phyloP scores from a whole-genome alignment of 2,329 filamentous ascomycete species.

The Cladorrhinum sp. region DNA sequence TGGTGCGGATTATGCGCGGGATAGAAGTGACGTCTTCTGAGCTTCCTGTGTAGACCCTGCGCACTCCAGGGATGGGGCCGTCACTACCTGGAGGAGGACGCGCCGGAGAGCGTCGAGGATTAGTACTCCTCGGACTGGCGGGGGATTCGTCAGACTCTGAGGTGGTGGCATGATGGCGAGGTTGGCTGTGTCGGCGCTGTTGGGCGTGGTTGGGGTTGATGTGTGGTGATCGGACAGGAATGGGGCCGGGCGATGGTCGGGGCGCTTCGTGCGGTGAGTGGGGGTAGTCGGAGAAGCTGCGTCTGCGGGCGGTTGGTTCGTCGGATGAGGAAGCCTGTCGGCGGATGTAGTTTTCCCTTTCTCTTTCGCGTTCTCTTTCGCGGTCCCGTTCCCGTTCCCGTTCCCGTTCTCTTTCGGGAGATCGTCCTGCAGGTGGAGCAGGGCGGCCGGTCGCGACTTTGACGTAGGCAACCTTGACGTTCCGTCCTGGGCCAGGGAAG shows the following conservation, averaged over 20 bases:
- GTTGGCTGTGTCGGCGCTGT: slow-evolving; percentile 49
- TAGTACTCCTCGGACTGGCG: slow-evolving; percentile 23
- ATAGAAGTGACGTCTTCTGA: slow-evolving; percentile 9
- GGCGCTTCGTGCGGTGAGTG: slow-evolving; percentile 32
- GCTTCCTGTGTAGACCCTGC: slow-evolving; percentile 32
- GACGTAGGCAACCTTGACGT: slow-evolving; percentile 36
- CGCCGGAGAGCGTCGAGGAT: slow-evolving; percentile 15
- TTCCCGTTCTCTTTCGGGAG: slow-evolving; percentile 23
- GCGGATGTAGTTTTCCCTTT: slow-evolving; percentile 25
- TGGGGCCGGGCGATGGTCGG: slow-evolving; percentile 6
- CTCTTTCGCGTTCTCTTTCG: slow-evolving; percentile 10
- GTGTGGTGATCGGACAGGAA: slow-evolving; percentile 27
- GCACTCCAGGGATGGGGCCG: slow-evolving; percentile 29
- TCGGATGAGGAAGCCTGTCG: slow-evolving; percentile 37
- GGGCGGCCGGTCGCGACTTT: slow-evolving; percentile 31
- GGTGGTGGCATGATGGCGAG: slow-evolving; percentile 42
- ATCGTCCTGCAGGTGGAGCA: slow-evolving; percentile 24
- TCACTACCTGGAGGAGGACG: slow-evolving; percentile 24
- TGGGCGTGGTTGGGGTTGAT: slow-evolving; percentile 36
- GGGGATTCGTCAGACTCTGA: slow-evolving; percentile 41
- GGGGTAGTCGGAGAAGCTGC: slow-evolving; percentile 52
- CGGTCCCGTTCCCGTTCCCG: slow-evolving; percentile 25
- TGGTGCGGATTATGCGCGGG: slow-evolving; percentile 21
- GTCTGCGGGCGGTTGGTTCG: slow-evolving; percentile 44
- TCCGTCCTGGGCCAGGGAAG: slow-evolving; percentile 34